Conservation (phyloP, 441 rosid genomes). For the Brassica hybrid region DNA sequence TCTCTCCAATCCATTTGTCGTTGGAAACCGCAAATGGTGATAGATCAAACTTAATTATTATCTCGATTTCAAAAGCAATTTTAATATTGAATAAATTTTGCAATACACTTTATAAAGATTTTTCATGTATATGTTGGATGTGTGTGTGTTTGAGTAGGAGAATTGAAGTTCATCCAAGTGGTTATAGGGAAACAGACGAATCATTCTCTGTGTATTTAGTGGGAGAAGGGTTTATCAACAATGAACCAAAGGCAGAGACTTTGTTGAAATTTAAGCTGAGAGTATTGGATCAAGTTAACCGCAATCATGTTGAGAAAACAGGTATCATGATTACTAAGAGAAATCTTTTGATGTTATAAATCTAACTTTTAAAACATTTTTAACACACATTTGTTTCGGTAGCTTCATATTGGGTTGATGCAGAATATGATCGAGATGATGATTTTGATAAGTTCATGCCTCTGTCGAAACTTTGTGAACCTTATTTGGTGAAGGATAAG, state of each 20-base stretch:
- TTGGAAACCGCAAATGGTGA: conserved; percentile 34
- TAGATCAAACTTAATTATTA: neutral
- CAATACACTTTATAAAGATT: no score
- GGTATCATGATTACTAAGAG: neutral
- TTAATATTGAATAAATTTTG: no score
- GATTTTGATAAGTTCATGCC: conserved; percentile 21
- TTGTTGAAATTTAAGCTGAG: conserved; percentile 15
- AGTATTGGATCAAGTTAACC: conserved; percentile 13
- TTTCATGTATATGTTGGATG: neutral
- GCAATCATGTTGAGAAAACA: conserved; percentile 7
- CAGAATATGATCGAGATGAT: neutral
- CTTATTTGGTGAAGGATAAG: conserved; percentile 26
- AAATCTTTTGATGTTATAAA: neutral
- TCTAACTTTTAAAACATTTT: neutral
- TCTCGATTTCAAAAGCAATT: no score
- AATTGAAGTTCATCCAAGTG: conserved; percentile 22
- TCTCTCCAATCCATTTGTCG: conserved; percentile 24
- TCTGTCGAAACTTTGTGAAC: conserved; percentile 3
- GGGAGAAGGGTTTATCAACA: conserved; percentile 22
- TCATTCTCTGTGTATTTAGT: conserved; percentile 16
- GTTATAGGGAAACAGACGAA: neutral
- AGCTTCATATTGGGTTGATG: conserved; percentile 1
- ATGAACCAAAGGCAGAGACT: conserved; percentile 11
- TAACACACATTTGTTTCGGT: neutral
- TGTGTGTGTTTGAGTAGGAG: conserved; percentile 9